Base-by-base conservation (phyloP, 139 green algal genomes). In the Coccomyxa sp. region DNA sequence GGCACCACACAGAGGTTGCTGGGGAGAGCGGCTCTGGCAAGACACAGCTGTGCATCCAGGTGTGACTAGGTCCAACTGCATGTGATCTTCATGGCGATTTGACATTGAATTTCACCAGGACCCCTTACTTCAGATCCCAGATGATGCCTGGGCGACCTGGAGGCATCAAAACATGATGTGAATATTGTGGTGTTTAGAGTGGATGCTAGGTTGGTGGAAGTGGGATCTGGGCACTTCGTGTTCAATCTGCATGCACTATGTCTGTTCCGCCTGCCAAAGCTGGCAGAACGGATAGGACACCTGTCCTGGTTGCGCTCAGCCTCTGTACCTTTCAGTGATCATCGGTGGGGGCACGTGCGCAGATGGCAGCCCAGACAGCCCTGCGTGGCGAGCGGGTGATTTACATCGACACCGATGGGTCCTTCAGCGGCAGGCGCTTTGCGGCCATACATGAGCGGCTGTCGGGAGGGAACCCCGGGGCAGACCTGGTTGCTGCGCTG, bases 11-110 rank as follows among this genome's bases (percentile, higher is more conserved):
- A 45, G 91, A 94, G 85, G 15, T 92, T 4, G 80, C 83, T 38
- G 91, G 91, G 13, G 86, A 91, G 78, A 86, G 86, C 7, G 81
- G 71, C 31, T 89, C 88, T 31, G 91, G 91, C 81, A 93, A 94
- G 84, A 91, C 91, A 9, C 91, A 77, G 71, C 71, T 77, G 23
- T 77, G 71, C 71, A 77, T 77, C 10, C 71, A 74, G 66, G 66
- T 27, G 66, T 51, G 38, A 51, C 3, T 51, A 71, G 63, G 63
- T 71, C 9, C 63, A 25, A 3, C 63, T 25, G 18, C 63, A 14
- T 71, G 1, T 25, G 18, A 25, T 28, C 63, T 71, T 28, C 63
- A 71, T 21, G 18, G 21, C 63, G 7, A 71, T 71, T 14, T 71
- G 63, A 25, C 63, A 25, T 1, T 1, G 1, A 1, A 25, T 71